phyloP scores from a whole-genome alignment of 768 basidiomycete species.

The Boletus speciosus region DNA sequence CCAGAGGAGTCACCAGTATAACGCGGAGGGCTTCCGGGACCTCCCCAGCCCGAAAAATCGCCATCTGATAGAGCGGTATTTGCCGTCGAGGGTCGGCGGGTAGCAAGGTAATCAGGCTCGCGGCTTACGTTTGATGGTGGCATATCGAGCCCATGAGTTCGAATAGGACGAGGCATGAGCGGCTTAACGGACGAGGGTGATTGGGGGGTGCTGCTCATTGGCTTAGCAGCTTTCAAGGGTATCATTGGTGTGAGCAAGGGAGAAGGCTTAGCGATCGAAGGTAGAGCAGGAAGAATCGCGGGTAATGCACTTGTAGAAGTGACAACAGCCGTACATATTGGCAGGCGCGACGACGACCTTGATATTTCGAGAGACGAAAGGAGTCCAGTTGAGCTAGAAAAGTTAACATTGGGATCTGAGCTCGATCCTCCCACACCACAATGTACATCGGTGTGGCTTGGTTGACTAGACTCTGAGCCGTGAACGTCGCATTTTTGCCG shows the following conservation, averaged over 20 bases:
- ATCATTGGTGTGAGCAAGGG: constrained; percentile 63
- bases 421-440: constrained; percentile 22
- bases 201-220: constrained; percentile 40
- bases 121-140: constrained; percentile 26
- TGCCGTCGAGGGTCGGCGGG: constrained; percentile 45
- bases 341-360: constrained; percentile 25
- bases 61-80: constrained; percentile 44
- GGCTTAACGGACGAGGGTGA: constrained; percentile 37
- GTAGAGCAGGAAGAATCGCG: constrained; percentile 51
- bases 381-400: constrained; percentile 16
- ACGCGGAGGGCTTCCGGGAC: constrained; percentile 36
- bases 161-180: constrained; percentile 33
- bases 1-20: constrained; percentile 29
- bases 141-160: constrained; percentile 46
- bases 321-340: constrained; percentile 44
- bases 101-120: constrained; percentile 53
- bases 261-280: constrained; percentile 43
- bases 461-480: constrained; percentile 15
- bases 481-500: constrained; percentile 33
- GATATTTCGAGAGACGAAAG: constrained; percentile 31
- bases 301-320: constrained; percentile 65
- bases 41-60: constrained; percentile 44
- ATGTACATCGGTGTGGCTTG: constrained; percentile 18
- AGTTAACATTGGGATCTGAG: constrained; percentile 25
- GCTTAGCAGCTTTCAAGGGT: constrained; percentile 37